A percentile compares a stretch with the other conserved stretches of the same genome.
phyloP scores from a whole-genome alignment of 2,329 filamentous ascomycete genomes.

The Fusarium napiforme region DNA sequence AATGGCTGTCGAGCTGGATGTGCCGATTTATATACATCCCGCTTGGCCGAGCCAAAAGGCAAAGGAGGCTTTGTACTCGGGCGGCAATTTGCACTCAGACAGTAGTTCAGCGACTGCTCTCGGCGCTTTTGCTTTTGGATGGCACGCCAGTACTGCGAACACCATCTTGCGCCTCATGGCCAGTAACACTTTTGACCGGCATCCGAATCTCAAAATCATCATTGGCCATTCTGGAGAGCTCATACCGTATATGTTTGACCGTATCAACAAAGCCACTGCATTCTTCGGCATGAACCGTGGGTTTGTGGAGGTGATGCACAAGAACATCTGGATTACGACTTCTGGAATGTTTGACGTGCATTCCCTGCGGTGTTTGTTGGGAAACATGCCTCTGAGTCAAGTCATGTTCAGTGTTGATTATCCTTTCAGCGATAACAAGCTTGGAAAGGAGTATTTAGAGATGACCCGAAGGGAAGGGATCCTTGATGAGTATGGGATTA shows the following conservation, averaged over 20 bases:
- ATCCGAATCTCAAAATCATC: not conserved
- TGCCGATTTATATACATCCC: not conserved
- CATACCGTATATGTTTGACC: not conserved
- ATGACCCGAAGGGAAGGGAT: not conserved
- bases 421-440: not conserved
- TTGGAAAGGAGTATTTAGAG: not conserved
- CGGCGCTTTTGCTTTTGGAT: not conserved
- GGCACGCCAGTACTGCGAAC: not conserved
- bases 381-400: not conserved
- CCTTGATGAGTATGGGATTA: not conserved
- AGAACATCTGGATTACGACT: not conserved
- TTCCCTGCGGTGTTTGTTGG: not conserved
- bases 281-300: not conserved
- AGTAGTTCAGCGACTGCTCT: not conserved
- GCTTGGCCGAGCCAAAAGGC: not conserved
- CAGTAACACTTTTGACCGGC: not conserved
- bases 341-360: not conserved
- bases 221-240: not conserved
- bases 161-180: not conserved
- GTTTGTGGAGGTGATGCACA: not conserved
- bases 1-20: not conserved
- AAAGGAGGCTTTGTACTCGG: not conserved
- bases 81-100: not conserved
- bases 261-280: not conserved
- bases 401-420: not conserved